phyloP scores from a whole-genome alignment of 164 flowering plant genomes.

The Warburgia ugandensis region DNA sequence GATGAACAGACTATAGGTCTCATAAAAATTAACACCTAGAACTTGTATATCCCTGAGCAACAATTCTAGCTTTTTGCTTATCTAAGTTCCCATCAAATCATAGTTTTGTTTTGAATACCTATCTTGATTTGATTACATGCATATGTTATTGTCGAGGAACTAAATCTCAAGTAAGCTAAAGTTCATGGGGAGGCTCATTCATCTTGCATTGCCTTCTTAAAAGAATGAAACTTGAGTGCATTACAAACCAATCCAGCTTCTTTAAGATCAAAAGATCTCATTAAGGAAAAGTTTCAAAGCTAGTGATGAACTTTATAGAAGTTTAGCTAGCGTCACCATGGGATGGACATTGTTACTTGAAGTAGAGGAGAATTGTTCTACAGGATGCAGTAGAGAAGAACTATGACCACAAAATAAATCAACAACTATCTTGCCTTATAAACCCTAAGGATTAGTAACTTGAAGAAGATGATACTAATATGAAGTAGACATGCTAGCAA shows the following conservation, averaged over 20 bases:
- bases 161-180: background rate
- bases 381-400: too few species aligned
- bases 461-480: too few species aligned
- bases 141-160: background rate
- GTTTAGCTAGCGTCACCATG: too few species aligned
- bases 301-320: background rate
- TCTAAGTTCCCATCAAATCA: background rate
- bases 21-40: background rate
- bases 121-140: background rate
- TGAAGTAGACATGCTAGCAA: too few species aligned
- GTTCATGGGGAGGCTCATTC: background rate
- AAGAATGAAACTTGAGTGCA: background rate
- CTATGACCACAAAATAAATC: too few species aligned
- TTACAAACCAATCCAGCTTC: background rate
- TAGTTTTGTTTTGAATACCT: background rate
- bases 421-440: too few species aligned
- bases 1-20: background rate
- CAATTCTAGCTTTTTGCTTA: background rate
- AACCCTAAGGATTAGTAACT: too few species aligned
- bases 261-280: background rate
- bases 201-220: too few species aligned
- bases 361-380: too few species aligned
- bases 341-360: too few species aligned
- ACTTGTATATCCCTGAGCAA: background rate
- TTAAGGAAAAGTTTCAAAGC: background rate